Evolutionary conservation across 129 eudicot genomes (phyloP).

Genomic region (Chrysanthemum lavandulifolium): DNA sequence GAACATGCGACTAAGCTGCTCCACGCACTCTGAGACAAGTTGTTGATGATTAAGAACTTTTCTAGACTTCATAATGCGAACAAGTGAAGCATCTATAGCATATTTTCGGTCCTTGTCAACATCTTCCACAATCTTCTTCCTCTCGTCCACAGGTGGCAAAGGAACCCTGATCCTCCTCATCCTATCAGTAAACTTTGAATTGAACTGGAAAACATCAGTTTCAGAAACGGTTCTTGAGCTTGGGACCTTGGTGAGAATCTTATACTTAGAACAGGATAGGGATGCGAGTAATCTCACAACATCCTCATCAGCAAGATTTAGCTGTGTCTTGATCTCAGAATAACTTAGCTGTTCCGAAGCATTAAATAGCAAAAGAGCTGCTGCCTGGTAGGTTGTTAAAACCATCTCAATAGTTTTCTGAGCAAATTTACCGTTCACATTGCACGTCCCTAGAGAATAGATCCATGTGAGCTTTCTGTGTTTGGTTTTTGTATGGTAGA

Average conservation of each 20-base stretch:
- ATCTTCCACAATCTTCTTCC: conserved; percentile 72
- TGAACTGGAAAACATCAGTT: conserved; percentile 55
- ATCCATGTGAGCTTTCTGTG: conserved; percentile 79
- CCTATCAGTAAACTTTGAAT: conserved; percentile 63
- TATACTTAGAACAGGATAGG: conserved; percentile 76
- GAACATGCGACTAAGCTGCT: conserved; percentile 71
- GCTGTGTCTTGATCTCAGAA: conserved; percentile 59
- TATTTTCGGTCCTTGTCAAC: conserved; percentile 74
- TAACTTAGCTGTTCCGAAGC: conserved; percentile 62
- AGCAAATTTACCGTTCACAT: conserved; percentile 62
- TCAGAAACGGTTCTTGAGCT: conserved; percentile 47
- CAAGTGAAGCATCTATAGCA: conserved; percentile 83
- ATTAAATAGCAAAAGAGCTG: conserved; percentile 69
- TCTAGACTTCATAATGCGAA: conserved; percentile 78
- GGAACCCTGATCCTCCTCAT: conserved; percentile 90
- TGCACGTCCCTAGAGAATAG: conserved; percentile 67
- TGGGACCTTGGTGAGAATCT: conserved; percentile 74
- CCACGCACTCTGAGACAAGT: conserved; percentile 67
- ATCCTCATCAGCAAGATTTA: conserved; percentile 79
- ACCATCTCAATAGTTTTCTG: conserved; percentile 70
- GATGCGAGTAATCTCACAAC: conserved; percentile 69
- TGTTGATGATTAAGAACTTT: conserved; percentile 68
- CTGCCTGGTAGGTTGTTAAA: conserved; percentile 84
- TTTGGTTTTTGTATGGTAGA: conserved; percentile 52
- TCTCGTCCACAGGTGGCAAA: conserved; percentile 75